Evolutionary conservation across 495 filamentous ascomycete genomes (phyloP), one percentile per base, ranked within the genome.

Genomic region (Talaromyces adpressus): DNA sequence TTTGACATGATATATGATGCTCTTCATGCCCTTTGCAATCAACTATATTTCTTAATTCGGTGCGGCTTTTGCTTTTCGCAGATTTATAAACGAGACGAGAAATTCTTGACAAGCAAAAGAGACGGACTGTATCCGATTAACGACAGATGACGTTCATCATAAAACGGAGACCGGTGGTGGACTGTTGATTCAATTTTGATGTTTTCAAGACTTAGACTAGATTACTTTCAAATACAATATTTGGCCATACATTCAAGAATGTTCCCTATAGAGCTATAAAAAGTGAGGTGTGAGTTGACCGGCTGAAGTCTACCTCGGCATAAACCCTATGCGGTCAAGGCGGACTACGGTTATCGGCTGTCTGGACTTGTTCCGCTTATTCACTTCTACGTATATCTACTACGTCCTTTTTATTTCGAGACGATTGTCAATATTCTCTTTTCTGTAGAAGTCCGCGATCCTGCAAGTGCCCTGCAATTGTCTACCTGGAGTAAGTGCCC

Each of bases 1-100:
- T 54, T 54, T 54, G 51, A 54, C 51, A 54, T 54, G 51, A 54
- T 54, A 54, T 54, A 54, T 54, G 51, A 54, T 29, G 51, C 45
- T 8, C 3, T 18, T 41, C 36, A 52, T 52, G 49, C 49, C 49
- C 8, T 54, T 54, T 53, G 49, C 51, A 29, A 54, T 54, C 14
- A 12, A 41, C 14, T 27, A 54, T 29, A 25, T 29, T 20, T 29
- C 25, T 14, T 54, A 54, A 54, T 54, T 49, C 45, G 3, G 11
- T 52, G 49, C n/a, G 22, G 8, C 51, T 54, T 4, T 14, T 25
- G 25, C 22, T 27, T 11, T 12, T 54, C 2, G 18, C 47, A 52
- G 49, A 52, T 11, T 20, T 20, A 0, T 20, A 49, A 49, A 18
- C 5, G 41, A 47, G 14, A 27, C n/a, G n/a, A 47, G n/a, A 47